Evolutionary conservation across 352 stramenopile genomes (phyloP).

Genomic region (Globisporangium cylindrosporum): DNA sequence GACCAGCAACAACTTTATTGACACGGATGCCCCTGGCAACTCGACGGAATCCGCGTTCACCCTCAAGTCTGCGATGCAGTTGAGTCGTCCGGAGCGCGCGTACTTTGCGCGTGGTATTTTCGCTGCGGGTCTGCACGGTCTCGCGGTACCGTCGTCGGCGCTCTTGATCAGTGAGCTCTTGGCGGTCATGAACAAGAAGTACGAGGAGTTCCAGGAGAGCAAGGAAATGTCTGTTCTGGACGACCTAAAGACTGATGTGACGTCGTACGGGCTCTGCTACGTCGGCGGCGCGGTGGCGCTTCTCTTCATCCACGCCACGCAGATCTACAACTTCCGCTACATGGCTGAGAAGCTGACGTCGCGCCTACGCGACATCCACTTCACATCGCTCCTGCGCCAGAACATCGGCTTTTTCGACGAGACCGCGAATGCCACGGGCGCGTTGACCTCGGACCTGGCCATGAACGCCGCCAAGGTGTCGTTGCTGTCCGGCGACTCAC

Average conservation of each 20-base stretch:
- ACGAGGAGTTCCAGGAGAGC: conserved; percentile 24
- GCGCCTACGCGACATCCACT: conserved; percentile 42
- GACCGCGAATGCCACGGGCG: conserved; percentile 39
- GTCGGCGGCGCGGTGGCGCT: conserved; percentile 31
- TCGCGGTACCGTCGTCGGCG: conserved; percentile 27
- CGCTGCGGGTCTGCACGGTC: conserved; percentile 30
- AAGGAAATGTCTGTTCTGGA: conserved; percentile 21
- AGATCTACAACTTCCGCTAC: conserved; percentile 36
- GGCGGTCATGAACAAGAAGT: conserved; percentile 26
- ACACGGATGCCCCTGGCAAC: conserved; percentile 3
- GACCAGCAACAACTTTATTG: neutral
- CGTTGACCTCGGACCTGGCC: conserved; percentile 50
- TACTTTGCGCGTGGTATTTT: conserved; percentile 31
- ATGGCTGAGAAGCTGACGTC: conserved; percentile 50
- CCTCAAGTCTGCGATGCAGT: conserved; percentile 14
- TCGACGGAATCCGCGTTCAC: neutral
- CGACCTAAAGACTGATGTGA: conserved; percentile 24
- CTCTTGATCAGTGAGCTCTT: conserved; percentile 25
- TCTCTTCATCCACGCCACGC: conserved; percentile 25
- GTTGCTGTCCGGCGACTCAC: conserved; percentile 34
- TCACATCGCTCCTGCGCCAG: conserved; percentile 41
- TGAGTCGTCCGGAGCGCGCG: conserved; percentile 31
- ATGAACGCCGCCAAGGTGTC: conserved; percentile 46
- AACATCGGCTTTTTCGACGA: conserved; percentile 73
- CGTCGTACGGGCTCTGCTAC: conserved; percentile 29